Evolutionary conservation across 1,284 basidiomycete genomes (phyloP).

Genomic region (Austroboletus novae-zelandiae): DNA sequence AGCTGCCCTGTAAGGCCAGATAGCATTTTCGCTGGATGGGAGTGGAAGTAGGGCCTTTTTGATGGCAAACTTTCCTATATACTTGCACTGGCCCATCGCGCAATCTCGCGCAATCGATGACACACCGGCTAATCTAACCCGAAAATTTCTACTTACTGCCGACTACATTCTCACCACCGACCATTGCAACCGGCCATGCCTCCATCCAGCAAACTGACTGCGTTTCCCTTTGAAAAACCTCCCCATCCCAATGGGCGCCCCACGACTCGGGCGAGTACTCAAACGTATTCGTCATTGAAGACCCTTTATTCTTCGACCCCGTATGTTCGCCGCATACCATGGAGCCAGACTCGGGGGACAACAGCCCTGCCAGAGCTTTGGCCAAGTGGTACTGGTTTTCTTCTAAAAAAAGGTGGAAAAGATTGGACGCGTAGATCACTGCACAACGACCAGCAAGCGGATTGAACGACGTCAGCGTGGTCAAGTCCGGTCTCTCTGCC

Average conservation of each 20-base stretch:
- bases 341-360: slow-evolving; percentile 32
- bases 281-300: background rate
- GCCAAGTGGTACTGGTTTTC: slow-evolving; percentile 33
- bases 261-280: slow-evolving; percentile 30
- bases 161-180: background rate
- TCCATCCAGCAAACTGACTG: slow-evolving; percentile 1
- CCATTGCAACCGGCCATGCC: background rate
- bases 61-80: background rate
- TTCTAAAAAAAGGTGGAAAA: slow-evolving; percentile 41
- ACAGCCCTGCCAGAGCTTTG: slow-evolving; percentile 29
- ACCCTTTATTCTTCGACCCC: slow-evolving; percentile 8
- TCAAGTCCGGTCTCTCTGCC: slow-evolving; percentile 19
- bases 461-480: slow-evolving; percentile 31
- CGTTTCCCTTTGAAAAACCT: slow-evolving; percentile 30
- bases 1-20: background rate
- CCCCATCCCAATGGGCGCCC: slow-evolving; percentile 31
- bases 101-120: slow-evolving; percentile 1
- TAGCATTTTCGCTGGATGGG: background rate
- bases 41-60: background rate
- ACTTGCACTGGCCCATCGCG: slow-evolving; percentile 5
- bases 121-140: too few species aligned
- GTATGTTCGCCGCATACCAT: slow-evolving; percentile 30
- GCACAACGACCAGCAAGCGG: slow-evolving; percentile 33
- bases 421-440: slow-evolving; percentile 30
- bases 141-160: too few species aligned